A percentile compares a stretch with the other conserved stretches of the same genome.
phyloP scores from a whole-genome alignment of 2,329 filamentous ascomycete genomes.

The Trichoderma breve region DNA sequence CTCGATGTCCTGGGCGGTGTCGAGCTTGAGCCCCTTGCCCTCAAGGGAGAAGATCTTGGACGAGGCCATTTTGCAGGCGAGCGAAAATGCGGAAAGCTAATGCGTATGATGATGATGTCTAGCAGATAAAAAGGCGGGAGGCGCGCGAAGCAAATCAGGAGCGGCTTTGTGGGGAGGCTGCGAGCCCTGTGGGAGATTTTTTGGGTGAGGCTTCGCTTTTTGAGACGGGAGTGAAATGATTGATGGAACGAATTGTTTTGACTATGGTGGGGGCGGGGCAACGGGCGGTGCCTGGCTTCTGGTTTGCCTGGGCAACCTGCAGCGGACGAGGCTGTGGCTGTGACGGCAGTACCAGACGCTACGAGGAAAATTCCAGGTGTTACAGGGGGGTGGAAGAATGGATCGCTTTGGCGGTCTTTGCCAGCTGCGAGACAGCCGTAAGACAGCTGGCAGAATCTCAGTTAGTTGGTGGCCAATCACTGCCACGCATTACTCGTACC shows the following conservation, averaged over 20 bases:
- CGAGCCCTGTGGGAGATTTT: conserved; percentile 9
- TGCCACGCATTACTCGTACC: too few relatives aligned
- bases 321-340: not conserved
- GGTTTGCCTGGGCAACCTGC: conserved; percentile 25
- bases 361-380: not conserved
- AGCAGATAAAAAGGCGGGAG: not conserved
- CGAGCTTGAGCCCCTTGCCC: conserved; percentile 88
- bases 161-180: conserved; percentile 18
- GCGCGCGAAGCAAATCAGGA: not conserved
- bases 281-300: conserved; percentile 11
- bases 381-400: not conserved
- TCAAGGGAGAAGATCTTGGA: conserved; percentile 75
- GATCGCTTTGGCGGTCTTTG: not conserved
- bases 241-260: conserved; percentile 5
- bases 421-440: not conserved
- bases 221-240: conserved; percentile 3
- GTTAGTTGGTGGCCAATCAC: not conserved
- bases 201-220: conserved; percentile 7
- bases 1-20: conserved; percentile 82
- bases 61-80: conserved; percentile 32
- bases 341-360: not conserved
- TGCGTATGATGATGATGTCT: conserved; percentile 3
- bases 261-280: conserved; percentile 34
- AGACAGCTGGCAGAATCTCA: not conserved
- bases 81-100: not conserved